phyloP scores from a whole-genome alignment of 2,329 filamentous ascomycete genomes.

The Microsporum audouinii region DNA sequence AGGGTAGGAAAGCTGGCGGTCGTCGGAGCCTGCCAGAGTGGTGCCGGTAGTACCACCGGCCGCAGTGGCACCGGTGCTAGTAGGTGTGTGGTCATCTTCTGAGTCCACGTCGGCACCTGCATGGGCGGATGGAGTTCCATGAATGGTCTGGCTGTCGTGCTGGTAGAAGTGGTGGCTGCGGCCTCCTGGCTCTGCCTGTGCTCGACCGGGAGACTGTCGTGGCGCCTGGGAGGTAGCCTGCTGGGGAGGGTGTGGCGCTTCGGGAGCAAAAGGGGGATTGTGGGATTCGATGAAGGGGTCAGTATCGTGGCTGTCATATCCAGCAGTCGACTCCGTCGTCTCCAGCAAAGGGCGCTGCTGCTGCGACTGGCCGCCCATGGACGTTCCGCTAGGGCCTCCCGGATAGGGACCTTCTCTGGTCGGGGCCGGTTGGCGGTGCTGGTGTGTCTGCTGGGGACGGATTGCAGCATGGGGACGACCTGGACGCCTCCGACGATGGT shows the following conservation, averaged over 20 bases:
- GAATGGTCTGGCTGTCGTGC: slow-evolving; percentile 26
- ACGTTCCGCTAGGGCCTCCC: slow-evolving; percentile 24
- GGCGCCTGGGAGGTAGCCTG: slow-evolving; percentile 9
- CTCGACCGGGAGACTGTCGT: slow-evolving; percentile 12
- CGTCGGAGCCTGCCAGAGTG: slow-evolving; percentile 50
- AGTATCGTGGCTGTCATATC: slow-evolving; percentile 43
- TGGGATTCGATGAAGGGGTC: slow-evolving; percentile 49
- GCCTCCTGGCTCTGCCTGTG: slow-evolving; percentile 24
- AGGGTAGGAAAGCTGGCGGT: slow-evolving; percentile 47
- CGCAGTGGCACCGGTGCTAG: slow-evolving; percentile 45
- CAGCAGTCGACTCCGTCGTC: slow-evolving; percentile 36
- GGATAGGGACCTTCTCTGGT: slow-evolving; percentile 37
- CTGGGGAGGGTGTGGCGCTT: not conserved
- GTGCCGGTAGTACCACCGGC: slow-evolving; percentile 22
- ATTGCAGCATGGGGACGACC: slow-evolving; percentile 82
- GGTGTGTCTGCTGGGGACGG: slow-evolving; percentile 47
- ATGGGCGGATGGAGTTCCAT: slow-evolving; percentile 10
- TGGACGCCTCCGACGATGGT: slow-evolving; percentile 88
- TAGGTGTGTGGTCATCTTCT: slow-evolving; percentile 51
- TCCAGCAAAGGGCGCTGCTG: slow-evolving; percentile 18
- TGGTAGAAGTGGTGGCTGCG: slow-evolving; percentile 31
- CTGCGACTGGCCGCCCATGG: slow-evolving; percentile 20
- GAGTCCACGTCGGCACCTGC: slow-evolving; percentile 45
- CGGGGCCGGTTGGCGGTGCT: slow-evolving; percentile 36
- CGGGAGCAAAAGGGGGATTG: not conserved